Percentiles rank a stretch among this genome's conserved stretches.
Conservation (phyloP, 2,329 filamentous ascomycete species). For the Botryotinia narcissicola region DNA sequence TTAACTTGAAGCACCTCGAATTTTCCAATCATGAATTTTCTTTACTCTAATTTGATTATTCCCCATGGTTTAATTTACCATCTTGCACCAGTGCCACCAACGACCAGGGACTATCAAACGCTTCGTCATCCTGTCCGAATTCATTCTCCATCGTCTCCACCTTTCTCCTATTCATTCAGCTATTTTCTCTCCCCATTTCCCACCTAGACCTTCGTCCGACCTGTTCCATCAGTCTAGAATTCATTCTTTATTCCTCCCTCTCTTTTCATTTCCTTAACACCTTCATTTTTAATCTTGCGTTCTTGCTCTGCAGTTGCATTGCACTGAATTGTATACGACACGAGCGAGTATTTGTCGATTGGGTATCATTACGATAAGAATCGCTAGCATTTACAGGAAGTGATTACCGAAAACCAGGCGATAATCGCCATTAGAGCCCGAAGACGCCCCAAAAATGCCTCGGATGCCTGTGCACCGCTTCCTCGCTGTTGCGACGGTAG, state of each 20-base stretch:
- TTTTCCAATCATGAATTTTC: not conserved
- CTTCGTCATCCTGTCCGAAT: slow-evolving; percentile 6
- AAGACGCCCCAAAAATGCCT: slow-evolving; percentile 9
- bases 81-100: not conserved
- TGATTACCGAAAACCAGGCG: not conserved
- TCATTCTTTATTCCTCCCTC: not conserved
- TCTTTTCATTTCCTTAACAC: not conserved
- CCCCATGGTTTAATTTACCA: not conserved
- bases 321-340: not conserved
- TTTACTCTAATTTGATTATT: not conserved
- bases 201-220: not conserved
- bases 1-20: slow-evolving; percentile 1
- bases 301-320: not conserved
- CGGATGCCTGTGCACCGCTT: slow-evolving; percentile 16
- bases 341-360: not conserved
- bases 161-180: slow-evolving; percentile 13
- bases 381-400: not conserved
- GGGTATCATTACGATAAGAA: not conserved
- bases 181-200: not conserved
- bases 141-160: slow-evolving; percentile 10
- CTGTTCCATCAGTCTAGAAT: not conserved
- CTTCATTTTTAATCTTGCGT: not conserved
- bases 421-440: slow-evolving; percentile 3
- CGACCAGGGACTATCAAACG: slow-evolving; percentile 5
- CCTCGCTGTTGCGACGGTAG: slow-evolving; percentile 6